Evolutionary conservation across 2,329 filamentous ascomycete species (phyloP).

Genomic region (Rhinocladiella similis): DNA sequence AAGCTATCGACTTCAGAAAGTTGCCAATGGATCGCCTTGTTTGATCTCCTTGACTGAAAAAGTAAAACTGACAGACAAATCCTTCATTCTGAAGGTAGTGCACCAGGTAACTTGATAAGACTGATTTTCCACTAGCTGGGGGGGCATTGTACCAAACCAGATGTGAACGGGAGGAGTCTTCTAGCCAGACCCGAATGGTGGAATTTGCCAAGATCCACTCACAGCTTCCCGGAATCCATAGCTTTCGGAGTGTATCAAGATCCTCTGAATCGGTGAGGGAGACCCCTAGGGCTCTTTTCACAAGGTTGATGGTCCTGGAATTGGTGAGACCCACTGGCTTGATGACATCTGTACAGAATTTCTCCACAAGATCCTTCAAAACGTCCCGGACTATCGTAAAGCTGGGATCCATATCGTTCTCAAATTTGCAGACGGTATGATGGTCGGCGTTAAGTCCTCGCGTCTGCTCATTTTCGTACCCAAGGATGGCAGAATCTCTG

Average conservation of each 20-base stretch:
- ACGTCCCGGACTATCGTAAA: slow-evolving; percentile 25
- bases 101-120: no score
- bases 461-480: no score
- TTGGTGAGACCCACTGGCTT: no score
- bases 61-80: no score
- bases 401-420: slow-evolving; percentile 29
- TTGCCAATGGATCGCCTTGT: no score
- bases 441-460: slow-evolving; percentile 31
- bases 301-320: no score
- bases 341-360: neutral
- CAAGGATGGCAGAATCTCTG: no score
- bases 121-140: no score
- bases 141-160: no score
- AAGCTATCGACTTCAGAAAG: slow-evolving; percentile 5
- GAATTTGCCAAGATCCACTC: slow-evolving; percentile 19
- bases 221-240: slow-evolving; percentile 18
- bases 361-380: slow-evolving; percentile 14
- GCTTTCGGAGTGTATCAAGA: slow-evolving; percentile 7
- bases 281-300: slow-evolving; percentile 2
- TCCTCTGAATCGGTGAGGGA: slow-evolving; percentile 12
- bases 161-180: slow-evolving; percentile 23
- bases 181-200: neutral
- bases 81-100: no score
- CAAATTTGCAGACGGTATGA: slow-evolving; percentile 36
- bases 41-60: no score